Percentiles rank a stretch among this genome's conserved stretches.
phyloP scores from a whole-genome alignment of 768 basidiomycete genomes.

The Hypholoma sublateritium region DNA sequence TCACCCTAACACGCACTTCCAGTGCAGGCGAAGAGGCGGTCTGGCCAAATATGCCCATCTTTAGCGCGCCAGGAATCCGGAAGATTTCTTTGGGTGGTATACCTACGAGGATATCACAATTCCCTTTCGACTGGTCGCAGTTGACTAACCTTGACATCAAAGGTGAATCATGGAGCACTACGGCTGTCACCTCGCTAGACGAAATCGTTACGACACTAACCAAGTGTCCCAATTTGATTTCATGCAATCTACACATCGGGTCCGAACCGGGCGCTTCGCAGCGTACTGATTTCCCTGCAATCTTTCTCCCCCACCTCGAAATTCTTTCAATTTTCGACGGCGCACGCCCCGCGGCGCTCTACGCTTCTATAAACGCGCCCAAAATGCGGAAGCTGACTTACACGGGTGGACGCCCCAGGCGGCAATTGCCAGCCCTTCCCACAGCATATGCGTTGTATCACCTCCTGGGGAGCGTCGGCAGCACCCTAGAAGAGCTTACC shows the following conservation, averaged over 20 bases:
- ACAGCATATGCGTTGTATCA: not conserved
- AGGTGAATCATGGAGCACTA: not conserved
- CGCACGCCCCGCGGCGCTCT: not conserved
- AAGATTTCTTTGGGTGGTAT: not conserved
- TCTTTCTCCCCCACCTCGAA: not conserved
- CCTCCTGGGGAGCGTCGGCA: not conserved
- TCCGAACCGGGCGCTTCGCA: not conserved
- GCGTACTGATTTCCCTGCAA: not conserved
- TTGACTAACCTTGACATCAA: not conserved
- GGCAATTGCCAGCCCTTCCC: not conserved
- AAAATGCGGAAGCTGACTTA: not conserved
- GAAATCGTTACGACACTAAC: not conserved
- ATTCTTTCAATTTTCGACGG: not conserved
- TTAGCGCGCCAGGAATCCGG: not conserved
- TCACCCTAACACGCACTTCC: not conserved
- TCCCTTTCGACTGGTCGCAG: conserved; percentile 1
- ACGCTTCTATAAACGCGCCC: not conserved
- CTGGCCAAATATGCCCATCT: not conserved
- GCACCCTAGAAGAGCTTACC: not conserved
- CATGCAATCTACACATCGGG: not conserved
- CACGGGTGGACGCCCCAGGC: not conserved
- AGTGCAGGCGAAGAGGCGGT: not conserved
- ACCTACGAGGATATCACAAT: not conserved
- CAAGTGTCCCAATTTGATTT: not conserved
- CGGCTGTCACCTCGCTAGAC: not conserved